Evolutionary conservation across 305 asterid species (phyloP).

Genomic region (Monarda citriodora): DNA sequence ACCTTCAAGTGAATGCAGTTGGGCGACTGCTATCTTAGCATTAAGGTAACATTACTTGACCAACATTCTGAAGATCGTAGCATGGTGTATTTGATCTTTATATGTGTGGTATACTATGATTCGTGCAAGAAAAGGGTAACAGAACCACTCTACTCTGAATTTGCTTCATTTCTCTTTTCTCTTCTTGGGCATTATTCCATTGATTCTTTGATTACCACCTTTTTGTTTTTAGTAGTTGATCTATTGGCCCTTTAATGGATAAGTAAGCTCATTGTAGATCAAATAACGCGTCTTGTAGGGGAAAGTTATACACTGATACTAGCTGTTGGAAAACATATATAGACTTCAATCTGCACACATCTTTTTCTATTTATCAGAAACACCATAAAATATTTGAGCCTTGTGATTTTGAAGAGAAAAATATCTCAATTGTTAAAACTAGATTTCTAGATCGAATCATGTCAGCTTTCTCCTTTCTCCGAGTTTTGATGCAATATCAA

Average conservation of each 20-base stretch:
- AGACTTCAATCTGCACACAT: conserved; percentile 1
- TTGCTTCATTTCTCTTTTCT: too few species aligned
- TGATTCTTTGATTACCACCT: too few species aligned
- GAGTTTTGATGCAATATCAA: neutral
- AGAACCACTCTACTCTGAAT: too few species aligned
- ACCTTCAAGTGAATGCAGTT: conserved; percentile 95
- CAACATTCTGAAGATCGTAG: conserved; percentile 8
- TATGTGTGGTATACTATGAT: too few species aligned
- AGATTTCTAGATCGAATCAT: neutral
- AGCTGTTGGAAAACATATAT: neutral
- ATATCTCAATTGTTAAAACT: neutral
- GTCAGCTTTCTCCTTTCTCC: neutral
- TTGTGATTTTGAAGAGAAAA: conserved; percentile 6
- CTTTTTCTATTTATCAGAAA: neutral
- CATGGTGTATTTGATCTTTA: neutral
- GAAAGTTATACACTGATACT: too few species aligned
- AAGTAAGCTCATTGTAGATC: too few species aligned
- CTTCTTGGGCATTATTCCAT: too few species aligned
- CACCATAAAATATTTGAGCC: neutral
- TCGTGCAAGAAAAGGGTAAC: too few species aligned
- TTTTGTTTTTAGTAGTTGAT: too few species aligned
- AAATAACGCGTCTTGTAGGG: too few species aligned
- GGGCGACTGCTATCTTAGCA: conserved; percentile 87
- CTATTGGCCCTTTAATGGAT: too few species aligned
- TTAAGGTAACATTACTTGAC: conserved; percentile 48